Conservation (phyloP, 805 yeast genomes). For the Phaffomyces antillensis region DNA sequence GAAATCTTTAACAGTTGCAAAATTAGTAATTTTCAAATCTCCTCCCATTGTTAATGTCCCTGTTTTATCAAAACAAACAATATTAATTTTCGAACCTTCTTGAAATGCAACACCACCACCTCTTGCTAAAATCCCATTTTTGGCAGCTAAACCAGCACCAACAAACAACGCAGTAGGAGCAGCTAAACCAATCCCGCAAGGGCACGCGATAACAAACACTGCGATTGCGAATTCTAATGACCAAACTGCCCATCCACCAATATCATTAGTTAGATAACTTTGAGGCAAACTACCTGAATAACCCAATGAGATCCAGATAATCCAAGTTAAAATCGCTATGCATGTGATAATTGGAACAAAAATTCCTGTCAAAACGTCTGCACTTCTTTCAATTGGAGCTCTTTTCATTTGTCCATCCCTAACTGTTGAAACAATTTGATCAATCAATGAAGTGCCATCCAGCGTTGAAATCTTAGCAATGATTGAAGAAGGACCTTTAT, state of each 20-base stretch:
- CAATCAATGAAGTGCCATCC: constrained; percentile 60
- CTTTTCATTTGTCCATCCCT: constrained; percentile 66
- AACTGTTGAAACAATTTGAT: constrained; percentile 62
- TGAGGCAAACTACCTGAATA: constrained; percentile 45
- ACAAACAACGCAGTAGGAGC: constrained; percentile 81
- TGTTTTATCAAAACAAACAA: constrained; percentile 72
- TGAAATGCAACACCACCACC: constrained; percentile 84
- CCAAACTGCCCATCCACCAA: constrained; percentile 76
- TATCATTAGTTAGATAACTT: constrained; percentile 50
- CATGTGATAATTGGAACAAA: constrained; percentile 66
- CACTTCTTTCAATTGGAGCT: constrained; percentile 67
- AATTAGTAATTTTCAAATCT: constrained; percentile 49
- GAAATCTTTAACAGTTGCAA: constrained; percentile 23
- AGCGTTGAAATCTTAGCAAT: constrained; percentile 49
- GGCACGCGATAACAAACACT: constrained; percentile 79
- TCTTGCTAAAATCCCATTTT: constrained; percentile 63
- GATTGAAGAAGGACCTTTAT: constrained; percentile 48
- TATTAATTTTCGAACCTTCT: constrained; percentile 57
- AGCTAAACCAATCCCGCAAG: constrained; percentile 80
- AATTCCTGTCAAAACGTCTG: constrained; percentile 60
- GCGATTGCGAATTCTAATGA: constrained; percentile 71
- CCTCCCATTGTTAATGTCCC: constrained; percentile 70
- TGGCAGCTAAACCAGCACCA: constrained; percentile 75
- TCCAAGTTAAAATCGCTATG: constrained; percentile 58
- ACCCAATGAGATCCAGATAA: constrained; percentile 60